phyloP scores from a whole-genome alignment of 352 stramenopile genomes.

The Pythium grandisporangium region DNA sequence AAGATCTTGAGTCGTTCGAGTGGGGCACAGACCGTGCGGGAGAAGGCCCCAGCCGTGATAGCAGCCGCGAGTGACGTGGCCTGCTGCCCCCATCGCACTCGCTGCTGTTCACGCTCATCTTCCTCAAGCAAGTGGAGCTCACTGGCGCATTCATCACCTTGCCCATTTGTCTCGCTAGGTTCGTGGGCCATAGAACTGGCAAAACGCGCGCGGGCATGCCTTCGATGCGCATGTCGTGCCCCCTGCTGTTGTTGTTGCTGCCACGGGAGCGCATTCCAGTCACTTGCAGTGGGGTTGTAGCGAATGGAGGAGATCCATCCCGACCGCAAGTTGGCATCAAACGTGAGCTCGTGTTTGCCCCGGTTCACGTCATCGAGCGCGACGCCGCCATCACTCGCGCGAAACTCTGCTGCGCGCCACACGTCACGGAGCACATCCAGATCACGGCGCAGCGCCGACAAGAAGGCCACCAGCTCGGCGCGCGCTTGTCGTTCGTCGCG shows the following conservation, averaged over 20 bases:
- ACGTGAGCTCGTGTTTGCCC: constrained; percentile 35
- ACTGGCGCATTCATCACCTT: too few relatives aligned
- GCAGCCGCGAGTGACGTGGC: constrained; percentile 46
- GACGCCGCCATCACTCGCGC: constrained; percentile 21
- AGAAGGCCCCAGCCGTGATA: constrained; percentile 50
- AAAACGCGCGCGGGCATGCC: too few relatives aligned
- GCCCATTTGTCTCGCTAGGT: too few relatives aligned
- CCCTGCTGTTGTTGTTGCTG: too few relatives aligned
- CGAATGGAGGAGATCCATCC: constrained; percentile 69
- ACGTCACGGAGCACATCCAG: constrained; percentile 45
- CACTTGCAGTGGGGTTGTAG: constrained; percentile 48
- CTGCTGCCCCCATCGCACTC: constrained; percentile 18
- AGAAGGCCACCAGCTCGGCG: constrained; percentile 37
- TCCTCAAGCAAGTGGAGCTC: constrained; percentile 9
- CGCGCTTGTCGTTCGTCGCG: constrained; percentile 2
- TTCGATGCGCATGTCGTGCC: too few relatives aligned
- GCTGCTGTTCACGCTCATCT: constrained; percentile 13
- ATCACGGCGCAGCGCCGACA: constrained; percentile 31
- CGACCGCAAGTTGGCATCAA: constrained; percentile 62
- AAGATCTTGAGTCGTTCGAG: constrained; percentile 80
- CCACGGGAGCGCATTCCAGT: constrained; percentile 49
- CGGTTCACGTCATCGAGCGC: constrained; percentile 8
- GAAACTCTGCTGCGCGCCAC: constrained; percentile 62
- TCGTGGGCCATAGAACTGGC: constrained; percentile 17
- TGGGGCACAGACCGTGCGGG: constrained; percentile 56